phyloP scores from a whole-genome alignment of 169 alveolate species.

The Plasmodium inui region DNA sequence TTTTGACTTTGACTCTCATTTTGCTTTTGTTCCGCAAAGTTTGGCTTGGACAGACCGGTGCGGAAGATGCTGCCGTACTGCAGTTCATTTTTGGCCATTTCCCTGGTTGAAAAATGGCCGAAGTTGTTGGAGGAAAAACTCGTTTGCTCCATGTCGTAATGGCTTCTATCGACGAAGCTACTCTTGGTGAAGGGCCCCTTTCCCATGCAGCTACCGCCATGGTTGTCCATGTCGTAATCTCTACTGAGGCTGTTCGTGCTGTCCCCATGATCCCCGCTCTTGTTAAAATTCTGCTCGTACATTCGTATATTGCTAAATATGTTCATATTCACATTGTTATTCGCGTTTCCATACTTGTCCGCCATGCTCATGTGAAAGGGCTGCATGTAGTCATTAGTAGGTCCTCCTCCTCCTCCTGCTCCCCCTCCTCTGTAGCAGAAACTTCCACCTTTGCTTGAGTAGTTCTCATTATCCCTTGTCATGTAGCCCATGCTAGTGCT shows the following conservation, averaged over 20 bases:
- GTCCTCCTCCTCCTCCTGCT: neutral
- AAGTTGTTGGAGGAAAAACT: slow-evolving; percentile 18
- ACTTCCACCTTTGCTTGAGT: neutral
- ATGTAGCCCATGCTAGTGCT: slow-evolving; percentile 1
- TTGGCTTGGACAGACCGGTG: neutral
- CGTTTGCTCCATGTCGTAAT: slow-evolving; percentile 10
- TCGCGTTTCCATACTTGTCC: slow-evolving; percentile 25
- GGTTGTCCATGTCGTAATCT: neutral
- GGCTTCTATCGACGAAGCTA: slow-evolving; percentile 14
- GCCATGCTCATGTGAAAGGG: slow-evolving; percentile 22
- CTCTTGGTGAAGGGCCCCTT: slow-evolving; percentile 18
- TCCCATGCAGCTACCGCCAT: neutral
- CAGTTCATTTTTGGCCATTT: neutral
- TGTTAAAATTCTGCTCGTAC: neutral
- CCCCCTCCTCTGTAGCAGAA: slow-evolving; percentile 7
- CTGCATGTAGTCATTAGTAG: slow-evolving; percentile 17
- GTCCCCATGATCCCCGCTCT: neutral
- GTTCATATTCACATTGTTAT: slow-evolving; percentile 22
- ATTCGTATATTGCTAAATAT: slow-evolving; percentile 43
- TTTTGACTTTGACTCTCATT: too few relatives aligned
- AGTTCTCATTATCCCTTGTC: slow-evolving; percentile 1
- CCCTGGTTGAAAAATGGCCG: slow-evolving; percentile 7
- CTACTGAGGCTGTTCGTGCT: neutral
- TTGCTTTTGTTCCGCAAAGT: slow-evolving; percentile 12
- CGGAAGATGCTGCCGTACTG: neutral